Conservation (phyloP, 306 rosid species). For the Prunus persica region DNA sequence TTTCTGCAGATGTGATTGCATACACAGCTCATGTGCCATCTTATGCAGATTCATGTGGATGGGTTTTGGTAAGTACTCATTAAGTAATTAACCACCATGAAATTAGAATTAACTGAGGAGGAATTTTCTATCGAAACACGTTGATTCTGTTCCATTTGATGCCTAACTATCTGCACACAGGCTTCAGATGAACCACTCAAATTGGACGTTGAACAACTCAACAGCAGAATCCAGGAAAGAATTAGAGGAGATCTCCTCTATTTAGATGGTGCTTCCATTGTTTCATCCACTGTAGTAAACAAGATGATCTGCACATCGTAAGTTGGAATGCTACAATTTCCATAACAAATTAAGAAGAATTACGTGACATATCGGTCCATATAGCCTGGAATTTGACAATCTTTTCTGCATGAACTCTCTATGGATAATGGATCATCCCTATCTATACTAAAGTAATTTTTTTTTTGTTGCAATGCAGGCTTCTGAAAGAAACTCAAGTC, state of each 20-base stretch:
- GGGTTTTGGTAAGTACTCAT: conserved; percentile 31
- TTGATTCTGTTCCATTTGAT: neutral
- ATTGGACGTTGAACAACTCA: conserved; percentile 17
- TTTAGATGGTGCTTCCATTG: conserved; percentile 25
- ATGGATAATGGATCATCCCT: no score
- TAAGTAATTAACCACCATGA: neutral
- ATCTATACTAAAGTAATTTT: neutral
- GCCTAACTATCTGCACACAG: neutral
- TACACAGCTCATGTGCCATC: conserved; percentile 40
- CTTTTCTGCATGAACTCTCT: neutral
- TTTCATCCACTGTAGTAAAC: conserved; percentile 26
- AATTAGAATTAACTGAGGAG: no score
- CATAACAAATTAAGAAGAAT: neutral
- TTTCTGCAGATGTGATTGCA: conserved; percentile 33
- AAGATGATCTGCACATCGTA: conserved; percentile 22
- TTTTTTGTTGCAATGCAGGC: conserved; percentile 7
- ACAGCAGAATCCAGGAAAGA: conserved; percentile 20
- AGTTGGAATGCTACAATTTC: neutral
- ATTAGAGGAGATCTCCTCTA: conserved; percentile 17
- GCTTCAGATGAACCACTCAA: conserved; percentile 29
- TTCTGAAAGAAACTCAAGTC: conserved; percentile 28
- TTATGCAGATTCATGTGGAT: conserved; percentile 37
- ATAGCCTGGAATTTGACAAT: neutral
- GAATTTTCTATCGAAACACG: neutral
- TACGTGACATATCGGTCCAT: neutral